Evolutionary conservation across 768 basidiomycete genomes (phyloP), one percentile per base, ranked within the genome.

Genomic region (Rickenella mellea): DNA sequence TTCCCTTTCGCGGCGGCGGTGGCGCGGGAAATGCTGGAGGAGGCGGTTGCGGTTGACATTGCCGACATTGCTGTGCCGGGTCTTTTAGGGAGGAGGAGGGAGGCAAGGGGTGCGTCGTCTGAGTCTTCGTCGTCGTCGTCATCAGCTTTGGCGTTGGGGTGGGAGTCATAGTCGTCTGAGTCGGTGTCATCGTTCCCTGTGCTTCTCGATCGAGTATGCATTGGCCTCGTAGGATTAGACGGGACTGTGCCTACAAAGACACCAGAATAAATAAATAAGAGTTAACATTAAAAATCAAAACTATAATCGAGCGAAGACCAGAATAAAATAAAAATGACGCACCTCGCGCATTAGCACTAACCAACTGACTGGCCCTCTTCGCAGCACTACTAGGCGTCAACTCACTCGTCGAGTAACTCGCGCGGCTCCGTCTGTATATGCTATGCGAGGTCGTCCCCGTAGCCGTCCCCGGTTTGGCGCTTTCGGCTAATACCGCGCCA

Each of bases 81-180:
- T 27, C 85, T 70, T 37, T 66, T 70, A 9, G 84, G 83, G 0
- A 67, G 66, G 6, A 83, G 61, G 27, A 85, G 65, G 1, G 63
- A 67, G 1, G 80, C 78, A 27, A 89, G 67, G 10, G 84, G 85
- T 2, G 76, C 71, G 49, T 79, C 73, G 1, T 57, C 63, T n/a
- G 68, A 67, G 40, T 33, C 28, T 22, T 22, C 33, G 15, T 36
- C 24, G 2, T 74, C 76, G 20, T 70, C 73, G 26, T 66, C 66
- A 44, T 68, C 55, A 6, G 58, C 57, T 9, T 58, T 55, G 15
- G 59, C 55, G 11, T 59, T n/a, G n/a, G n/a, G n/a, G n/a, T n/a
- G n/a, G n/a, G n/a, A n/a, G n/a, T n/a, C n/a, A n/a, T n/a, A n/a
- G n/a, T n/a, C n/a, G 19, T 38, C 45, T 3, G 57, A 52, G 10